A percentile compares a stretch with the other conserved stretches of the same genome.
Evolutionary conservation across 352 stramenopile genomes (phyloP).

Genomic region (Globisporangium takayamanum): DNA sequence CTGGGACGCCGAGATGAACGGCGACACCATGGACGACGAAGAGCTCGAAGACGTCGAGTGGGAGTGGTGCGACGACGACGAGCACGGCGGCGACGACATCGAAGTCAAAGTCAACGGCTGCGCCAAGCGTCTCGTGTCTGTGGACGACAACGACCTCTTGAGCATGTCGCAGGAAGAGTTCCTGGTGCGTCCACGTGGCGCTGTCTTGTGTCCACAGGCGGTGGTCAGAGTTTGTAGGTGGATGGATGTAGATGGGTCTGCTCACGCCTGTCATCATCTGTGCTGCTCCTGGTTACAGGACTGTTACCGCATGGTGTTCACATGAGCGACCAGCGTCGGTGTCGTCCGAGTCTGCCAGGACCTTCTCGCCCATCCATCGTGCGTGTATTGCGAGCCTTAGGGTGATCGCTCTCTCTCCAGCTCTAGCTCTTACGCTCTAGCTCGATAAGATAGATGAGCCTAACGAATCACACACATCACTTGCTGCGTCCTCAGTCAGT

Average conservation of each 20-base stretch:
- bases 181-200: slow-evolving; percentile 35
- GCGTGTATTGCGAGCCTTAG: no score
- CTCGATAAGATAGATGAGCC: no score
- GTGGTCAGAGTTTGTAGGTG: neutral
- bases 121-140: slow-evolving; percentile 47
- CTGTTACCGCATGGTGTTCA: slow-evolving; percentile 63
- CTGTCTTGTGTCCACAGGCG: slow-evolving; percentile 3
- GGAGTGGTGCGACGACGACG: slow-evolving; percentile 76
- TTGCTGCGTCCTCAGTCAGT: no score
- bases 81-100: slow-evolving; percentile 26
- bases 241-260: slow-evolving; percentile 1
- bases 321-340: slow-evolving; percentile 3
- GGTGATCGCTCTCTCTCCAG: no score
- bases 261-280: neutral
- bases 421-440: no score
- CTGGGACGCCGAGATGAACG: slow-evolving; percentile 83
- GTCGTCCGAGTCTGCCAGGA: neutral
- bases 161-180: slow-evolving; percentile 85
- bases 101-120: slow-evolving; percentile 68
- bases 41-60: slow-evolving; percentile 79
- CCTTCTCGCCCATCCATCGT: neutral
- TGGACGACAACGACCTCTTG: slow-evolving; percentile 78
- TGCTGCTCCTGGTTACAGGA: slow-evolving; percentile 23
- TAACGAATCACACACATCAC: no score
- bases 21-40: slow-evolving; percentile 60